These are phyloP conservation scores for Diplodia corticola DNA, from an alignment of 2,329 filamentous ascomycete genomes.

Conservation along the genomic window DNA sequence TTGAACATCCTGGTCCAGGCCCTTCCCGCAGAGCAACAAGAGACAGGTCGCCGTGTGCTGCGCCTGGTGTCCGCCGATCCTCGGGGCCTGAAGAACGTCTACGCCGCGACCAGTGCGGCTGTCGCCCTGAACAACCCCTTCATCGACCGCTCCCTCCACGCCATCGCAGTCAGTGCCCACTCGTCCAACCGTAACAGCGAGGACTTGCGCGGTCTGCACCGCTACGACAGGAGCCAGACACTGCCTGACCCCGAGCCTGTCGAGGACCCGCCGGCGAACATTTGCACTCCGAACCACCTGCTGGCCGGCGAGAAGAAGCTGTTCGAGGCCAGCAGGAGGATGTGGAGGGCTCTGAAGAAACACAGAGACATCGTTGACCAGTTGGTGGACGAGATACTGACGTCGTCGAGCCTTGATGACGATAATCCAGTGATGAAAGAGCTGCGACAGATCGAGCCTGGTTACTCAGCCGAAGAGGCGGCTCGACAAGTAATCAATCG, in stretches of 20 bases:
- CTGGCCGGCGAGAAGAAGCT: no score
- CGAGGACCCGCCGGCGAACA: not conserved
- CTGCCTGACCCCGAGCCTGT: not conserved
- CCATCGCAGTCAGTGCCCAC: not conserved
- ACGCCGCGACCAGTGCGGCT: not conserved
- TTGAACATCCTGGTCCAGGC: not conserved
- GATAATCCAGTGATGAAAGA: no score
- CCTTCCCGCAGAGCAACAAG: not conserved
- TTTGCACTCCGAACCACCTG: no score
- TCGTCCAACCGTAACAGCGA: not conserved
- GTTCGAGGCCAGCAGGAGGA: no score
- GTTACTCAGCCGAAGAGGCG: no score
- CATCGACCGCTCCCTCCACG: not conserved
- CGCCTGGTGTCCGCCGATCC: not conserved
- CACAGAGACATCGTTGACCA: no score
- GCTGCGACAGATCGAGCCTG: no score
- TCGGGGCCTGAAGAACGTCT: not conserved
- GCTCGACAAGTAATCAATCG: no score
- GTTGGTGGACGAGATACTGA: no score
- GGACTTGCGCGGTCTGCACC: not conserved
- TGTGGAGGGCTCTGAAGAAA: no score
- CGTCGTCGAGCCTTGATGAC: no score
- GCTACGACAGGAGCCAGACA: not conserved
- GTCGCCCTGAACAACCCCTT: not conserved
- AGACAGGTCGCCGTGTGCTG: not conserved